Conservation (phyloP, 495 filamentous ascomycete genomes). For the Pyrenula massariospora region DNA sequence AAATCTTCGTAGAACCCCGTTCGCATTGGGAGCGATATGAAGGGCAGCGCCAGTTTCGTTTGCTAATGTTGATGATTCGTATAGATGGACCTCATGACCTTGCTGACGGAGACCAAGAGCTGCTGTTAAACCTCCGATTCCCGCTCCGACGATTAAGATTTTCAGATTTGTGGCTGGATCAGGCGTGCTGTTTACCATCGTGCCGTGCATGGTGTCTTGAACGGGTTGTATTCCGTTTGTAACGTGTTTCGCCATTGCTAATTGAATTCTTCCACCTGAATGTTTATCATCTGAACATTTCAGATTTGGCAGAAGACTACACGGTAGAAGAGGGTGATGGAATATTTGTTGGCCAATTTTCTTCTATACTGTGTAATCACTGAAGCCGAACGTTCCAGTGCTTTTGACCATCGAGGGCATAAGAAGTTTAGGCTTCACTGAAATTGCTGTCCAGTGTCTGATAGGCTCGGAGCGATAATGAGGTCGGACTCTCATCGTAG, state of each 20-base stretch:
- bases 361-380: too few species aligned
- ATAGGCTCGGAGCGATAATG: too few species aligned
- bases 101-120: constrained; percentile 40
- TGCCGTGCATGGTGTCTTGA: neutral
- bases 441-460: too few species aligned
- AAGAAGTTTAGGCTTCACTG: too few species aligned
- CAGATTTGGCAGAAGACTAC: too few species aligned
- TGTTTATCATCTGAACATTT: too few species aligned
- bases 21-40: constrained; percentile 42
- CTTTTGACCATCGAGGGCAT: too few species aligned
- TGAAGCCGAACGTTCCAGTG: too few species aligned
- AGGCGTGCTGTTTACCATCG: neutral
- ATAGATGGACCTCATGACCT: constrained; percentile 45
- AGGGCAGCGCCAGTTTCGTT: constrained; percentile 45
- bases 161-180: constrained; percentile 6
- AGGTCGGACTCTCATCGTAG: too few species aligned
- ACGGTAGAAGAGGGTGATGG: too few species aligned
- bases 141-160: constrained; percentile 42
- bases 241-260: neutral
- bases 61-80: constrained; percentile 39
- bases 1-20: constrained; percentile 30
- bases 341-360: too few species aligned
- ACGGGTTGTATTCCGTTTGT: neutral
- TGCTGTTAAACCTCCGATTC: constrained; percentile 42
- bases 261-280: too few species aligned